phyloP scores from a whole-genome alignment of 352 stramenopile species.

The Pythium rishiriense region DNA sequence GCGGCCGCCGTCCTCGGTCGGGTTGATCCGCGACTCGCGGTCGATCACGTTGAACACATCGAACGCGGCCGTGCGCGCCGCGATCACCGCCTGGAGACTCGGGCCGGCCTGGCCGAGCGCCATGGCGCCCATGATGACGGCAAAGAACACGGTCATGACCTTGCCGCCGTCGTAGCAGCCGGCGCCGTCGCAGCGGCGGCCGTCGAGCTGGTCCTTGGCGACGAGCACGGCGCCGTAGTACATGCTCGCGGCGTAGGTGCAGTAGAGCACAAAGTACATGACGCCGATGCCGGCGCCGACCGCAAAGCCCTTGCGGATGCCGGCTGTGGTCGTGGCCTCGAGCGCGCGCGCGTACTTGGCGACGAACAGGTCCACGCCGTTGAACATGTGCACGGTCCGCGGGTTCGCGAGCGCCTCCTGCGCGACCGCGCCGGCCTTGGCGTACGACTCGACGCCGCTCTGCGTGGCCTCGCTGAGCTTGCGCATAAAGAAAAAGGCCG shows the following conservation, averaged over 20 bases:
- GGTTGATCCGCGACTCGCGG: constrained; percentile 35
- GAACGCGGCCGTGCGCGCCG: constrained; percentile 27
- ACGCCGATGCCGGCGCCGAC: constrained; percentile 32
- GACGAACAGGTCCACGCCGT: constrained; percentile 30
- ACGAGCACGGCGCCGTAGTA: constrained; percentile 56
- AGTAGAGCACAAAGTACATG: constrained; percentile 40
- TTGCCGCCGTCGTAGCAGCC: constrained; percentile 38
- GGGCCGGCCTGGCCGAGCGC: constrained; percentile 37
- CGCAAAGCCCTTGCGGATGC: constrained; percentile 36
- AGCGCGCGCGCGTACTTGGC: constrained; percentile 40
- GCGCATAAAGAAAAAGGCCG: constrained; percentile 46
- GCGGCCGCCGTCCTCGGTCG: constrained; percentile 23
- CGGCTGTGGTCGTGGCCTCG: constrained; percentile 22
- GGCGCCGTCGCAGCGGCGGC: not conserved
- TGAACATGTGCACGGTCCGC: constrained; percentile 51
- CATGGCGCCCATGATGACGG: constrained; percentile 40
- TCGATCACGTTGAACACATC: constrained; percentile 44
- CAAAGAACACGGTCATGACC: constrained; percentile 40
- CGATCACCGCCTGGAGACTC: constrained; percentile 32
- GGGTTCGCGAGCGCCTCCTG: constrained; percentile 69
- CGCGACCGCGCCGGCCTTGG: constrained; percentile 65
- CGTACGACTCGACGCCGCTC: constrained; percentile 56
- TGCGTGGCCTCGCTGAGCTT: constrained; percentile 50
- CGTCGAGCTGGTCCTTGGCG: constrained; percentile 29
- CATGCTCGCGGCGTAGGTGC: constrained; percentile 51